Base-by-base conservation (phyloP, 1,284 basidiomycete species). In the Xerocomus cyaneibrunnescens region DNA sequence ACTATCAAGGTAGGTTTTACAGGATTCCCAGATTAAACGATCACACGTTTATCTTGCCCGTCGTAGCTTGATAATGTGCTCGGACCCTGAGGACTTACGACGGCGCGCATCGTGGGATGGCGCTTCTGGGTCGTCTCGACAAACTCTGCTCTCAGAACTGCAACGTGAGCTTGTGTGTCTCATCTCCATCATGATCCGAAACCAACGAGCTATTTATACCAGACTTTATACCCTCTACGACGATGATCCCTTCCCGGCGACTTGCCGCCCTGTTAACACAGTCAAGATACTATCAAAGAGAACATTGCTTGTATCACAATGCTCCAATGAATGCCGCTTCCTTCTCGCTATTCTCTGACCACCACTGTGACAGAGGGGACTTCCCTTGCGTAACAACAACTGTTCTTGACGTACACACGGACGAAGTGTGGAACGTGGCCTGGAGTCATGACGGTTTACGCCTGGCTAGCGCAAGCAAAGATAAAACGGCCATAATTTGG, bases 371-470 rank as follows among this genome's bases (percentile, higher is more conserved):
- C 57, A 82, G 86, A 62, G 80, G 82, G 38, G 79, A 81, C 35
- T 98, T 99, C 74, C 96, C 96, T 12, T 81, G 83, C 27, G 76
- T 87, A 25, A 93, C 90, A 8, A 93, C 92, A 2, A 86, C 88
- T 22, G 86, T 94, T 36, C 74, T 98, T 42, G 80, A 85, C 36
- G 90, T 87, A 28, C 96, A 99, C 70, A 79, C 77, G 13, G 92
- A 98, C 65, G 94, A 99, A 69, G 94, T 99, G 13, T 99, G 96
- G 95, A 85, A 90, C 62, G 73, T 98, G 55, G 88, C 88, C 66
- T 99, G 95, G 92, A 97, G 94, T 68, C 91, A 94, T 62, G 85
- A 89, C 66, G 96, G 97, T 5, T 73, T 73, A 42, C 85, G 81
- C 62, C 77, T 99, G 32, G 97, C 95, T 14, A 94, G 87, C 56